Evolutionary conservation across 1,284 basidiomycete species (phyloP).

Genomic region (Coriolopsis trogii): DNA sequence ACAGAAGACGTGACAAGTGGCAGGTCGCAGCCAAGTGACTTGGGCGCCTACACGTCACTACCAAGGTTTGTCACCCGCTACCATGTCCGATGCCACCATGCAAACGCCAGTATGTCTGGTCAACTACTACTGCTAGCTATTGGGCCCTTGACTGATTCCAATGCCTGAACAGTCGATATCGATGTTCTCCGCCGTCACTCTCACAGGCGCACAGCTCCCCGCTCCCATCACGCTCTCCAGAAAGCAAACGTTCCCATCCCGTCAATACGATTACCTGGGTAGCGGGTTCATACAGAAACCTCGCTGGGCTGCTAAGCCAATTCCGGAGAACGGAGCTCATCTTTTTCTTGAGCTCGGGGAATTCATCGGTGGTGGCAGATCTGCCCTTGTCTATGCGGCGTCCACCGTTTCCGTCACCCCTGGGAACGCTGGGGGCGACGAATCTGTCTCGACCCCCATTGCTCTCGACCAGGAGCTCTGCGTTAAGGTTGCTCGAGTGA

Average conservation of each 20-base stretch:
- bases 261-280: not conserved
- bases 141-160: no score
- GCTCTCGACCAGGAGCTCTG: not conserved
- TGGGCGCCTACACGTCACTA: no score
- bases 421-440: not conserved
- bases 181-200: not conserved
- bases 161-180: no score
- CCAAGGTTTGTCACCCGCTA: no score
- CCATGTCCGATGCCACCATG: no score
- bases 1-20: no score
- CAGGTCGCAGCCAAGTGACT: no score
- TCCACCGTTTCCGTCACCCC: not conserved
- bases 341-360: not conserved
- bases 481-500: not conserved
- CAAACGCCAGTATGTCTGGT: no score
- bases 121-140: no score
- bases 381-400: not conserved
- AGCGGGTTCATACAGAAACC: not conserved
- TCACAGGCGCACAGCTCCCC: not conserved
- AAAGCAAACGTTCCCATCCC: not conserved
- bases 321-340: not conserved
- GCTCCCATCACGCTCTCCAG: not conserved
- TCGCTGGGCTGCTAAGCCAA: not conserved
- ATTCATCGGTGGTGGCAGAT: not conserved
- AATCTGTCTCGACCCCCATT: not conserved